Evolutionary conservation across 176 grass and related monocot genomes (phyloP).

Genomic region (Bolboschoenus planiculmis): DNA sequence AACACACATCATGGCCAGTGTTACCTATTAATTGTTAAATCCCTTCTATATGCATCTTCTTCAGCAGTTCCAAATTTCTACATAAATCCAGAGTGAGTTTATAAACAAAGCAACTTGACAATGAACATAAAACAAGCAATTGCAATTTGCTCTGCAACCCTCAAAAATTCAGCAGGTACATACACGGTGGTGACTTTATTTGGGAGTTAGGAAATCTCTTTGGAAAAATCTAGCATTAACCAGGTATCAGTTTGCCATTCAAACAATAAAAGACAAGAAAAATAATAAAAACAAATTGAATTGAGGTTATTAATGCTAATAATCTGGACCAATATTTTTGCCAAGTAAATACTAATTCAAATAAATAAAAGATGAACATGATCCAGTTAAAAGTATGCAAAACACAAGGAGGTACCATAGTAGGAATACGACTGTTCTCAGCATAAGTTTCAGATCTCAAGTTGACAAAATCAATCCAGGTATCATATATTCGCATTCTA

Average conservation of each 20-base stretch:
- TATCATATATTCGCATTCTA: conserved; percentile 67
- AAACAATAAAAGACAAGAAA: background rate
- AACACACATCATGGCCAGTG: background rate
- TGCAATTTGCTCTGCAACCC: background rate
- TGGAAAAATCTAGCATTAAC: background rate
- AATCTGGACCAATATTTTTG: background rate
- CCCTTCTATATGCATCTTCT: conserved; percentile 88
- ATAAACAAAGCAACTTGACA: background rate
- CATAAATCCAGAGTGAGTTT: conserved; percentile 13
- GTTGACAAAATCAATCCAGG: conserved; percentile 98
- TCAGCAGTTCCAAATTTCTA: conserved; percentile 85
- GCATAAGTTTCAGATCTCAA: conserved; percentile 88
- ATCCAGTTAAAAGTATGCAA: background rate
- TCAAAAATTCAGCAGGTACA: background rate
- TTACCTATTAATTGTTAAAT: conserved; percentile 98
- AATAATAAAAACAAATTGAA: background rate
- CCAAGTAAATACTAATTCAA: background rate
- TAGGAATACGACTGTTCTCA: conserved; percentile 93
- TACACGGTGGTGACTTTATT: background rate
- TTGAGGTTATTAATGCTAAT: background rate
- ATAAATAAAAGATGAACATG: conserved; percentile 10
- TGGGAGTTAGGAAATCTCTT: too few species aligned
- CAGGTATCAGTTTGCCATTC: background rate
- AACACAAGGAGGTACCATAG: conserved; percentile 50
- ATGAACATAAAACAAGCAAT: too few species aligned